These are phyloP conservation scores for Raddia guianensis DNA, from an alignment of 176 grass and related monocot species.

Conservation along the genomic window DNA sequence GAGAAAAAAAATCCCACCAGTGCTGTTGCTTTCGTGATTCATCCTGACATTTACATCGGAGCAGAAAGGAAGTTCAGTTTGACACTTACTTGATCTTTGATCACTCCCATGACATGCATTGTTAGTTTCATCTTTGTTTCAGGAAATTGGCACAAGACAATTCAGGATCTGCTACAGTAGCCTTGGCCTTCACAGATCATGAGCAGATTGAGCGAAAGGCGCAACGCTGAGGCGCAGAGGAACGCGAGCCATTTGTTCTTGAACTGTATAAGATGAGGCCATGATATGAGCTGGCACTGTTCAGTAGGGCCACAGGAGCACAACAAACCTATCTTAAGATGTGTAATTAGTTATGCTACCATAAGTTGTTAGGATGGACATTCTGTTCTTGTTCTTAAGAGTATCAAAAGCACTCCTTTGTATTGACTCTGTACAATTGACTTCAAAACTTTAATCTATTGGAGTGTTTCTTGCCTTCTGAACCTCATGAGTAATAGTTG, in stretches of 20 bases:
- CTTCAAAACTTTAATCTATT: background rate
- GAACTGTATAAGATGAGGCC: conserved; percentile 25
- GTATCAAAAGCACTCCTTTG: background rate
- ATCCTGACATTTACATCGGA: background rate
- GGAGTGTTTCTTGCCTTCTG: background rate
- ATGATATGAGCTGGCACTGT: background rate
- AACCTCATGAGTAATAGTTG: background rate
- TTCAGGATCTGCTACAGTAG: conserved; percentile 6
- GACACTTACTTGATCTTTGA: background rate
- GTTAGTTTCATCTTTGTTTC: background rate
- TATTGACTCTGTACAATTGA: background rate
- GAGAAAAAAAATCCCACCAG: conserved; percentile 30
- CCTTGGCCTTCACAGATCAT: background rate
- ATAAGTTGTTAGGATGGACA: background rate
- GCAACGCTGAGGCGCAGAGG: background rate
- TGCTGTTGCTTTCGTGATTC: conserved; percentile 1
- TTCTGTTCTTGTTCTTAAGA: background rate
- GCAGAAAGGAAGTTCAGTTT: background rate
- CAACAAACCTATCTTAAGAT: background rate
- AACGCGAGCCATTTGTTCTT: background rate
- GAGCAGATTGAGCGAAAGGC: background rate
- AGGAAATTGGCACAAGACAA: background rate
- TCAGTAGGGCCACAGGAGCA: background rate
- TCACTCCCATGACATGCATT: background rate
- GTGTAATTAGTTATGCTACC: background rate